A percentile compares a stretch with the other conserved stretches of the same genome.
These are phyloP conservation scores for Suillus ampliporus DNA, from an alignment of 768 basidiomycete genomes.

Conservation along the genomic window DNA sequence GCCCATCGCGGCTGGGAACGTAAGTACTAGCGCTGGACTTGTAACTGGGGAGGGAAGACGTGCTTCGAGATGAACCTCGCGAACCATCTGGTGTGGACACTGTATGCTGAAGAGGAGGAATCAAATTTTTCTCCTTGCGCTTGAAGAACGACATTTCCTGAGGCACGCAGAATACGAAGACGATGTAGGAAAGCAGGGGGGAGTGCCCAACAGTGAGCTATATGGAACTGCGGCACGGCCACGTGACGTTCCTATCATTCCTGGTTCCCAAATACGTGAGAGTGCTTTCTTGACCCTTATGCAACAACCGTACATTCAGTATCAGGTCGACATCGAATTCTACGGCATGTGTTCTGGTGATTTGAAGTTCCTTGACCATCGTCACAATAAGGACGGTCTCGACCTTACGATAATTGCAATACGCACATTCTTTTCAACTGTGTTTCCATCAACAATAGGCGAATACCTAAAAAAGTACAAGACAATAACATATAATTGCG, in stretches of 20 bases:
- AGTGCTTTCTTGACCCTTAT: too few relatives aligned
- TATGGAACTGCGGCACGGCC: not conserved
- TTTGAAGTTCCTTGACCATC: not conserved
- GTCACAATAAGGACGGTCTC: not conserved
- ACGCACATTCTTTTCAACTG: too few relatives aligned
- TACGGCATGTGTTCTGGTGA: not conserved
- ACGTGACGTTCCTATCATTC: not conserved
- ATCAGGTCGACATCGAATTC: too few relatives aligned
- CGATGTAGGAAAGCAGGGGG: not conserved
- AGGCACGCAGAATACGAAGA: not conserved
- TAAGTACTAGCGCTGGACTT: conserved; percentile 67
- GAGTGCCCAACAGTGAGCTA: too few relatives aligned
- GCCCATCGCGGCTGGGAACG: conserved; percentile 68
- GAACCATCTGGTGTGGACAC: conserved; percentile 30
- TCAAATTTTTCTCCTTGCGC: conserved; percentile 65
- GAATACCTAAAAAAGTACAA: conserved; percentile 4
- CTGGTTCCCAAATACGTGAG: too few relatives aligned
- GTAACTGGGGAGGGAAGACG: conserved; percentile 47
- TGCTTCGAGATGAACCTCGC: conserved; percentile 37
- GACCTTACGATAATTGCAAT: not conserved
- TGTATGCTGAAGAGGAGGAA: conserved; percentile 66
- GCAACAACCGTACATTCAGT: too few relatives aligned
- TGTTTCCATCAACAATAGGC: not conserved
- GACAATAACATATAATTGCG: not conserved
- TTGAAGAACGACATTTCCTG: conserved; percentile 50